Percentiles rank a stretch among this genome's conserved stretches.
Evolutionary conservation across 2,329 filamentous ascomycete genomes (phyloP).

Genomic region (Setomelanomma holmii): DNA sequence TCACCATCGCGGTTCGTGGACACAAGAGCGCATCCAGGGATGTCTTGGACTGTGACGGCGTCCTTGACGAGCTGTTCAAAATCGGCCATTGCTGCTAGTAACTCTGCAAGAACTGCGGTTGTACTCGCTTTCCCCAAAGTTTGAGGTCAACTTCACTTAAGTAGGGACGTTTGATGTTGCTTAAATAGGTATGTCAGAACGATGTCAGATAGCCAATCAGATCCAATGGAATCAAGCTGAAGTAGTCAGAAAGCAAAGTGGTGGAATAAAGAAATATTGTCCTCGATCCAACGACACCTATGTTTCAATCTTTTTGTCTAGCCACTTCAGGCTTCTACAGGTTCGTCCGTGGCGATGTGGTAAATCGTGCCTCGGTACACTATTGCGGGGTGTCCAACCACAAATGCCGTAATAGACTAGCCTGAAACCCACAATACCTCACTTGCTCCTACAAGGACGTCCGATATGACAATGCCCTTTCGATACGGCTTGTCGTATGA

Average conservation of each 20-base stretch:
- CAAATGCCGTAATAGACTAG: neutral
- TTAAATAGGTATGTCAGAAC: neutral
- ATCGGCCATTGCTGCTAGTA: slow-evolving; percentile 16
- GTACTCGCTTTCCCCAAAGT: neutral
- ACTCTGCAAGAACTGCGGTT: neutral
- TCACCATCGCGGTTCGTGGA: slow-evolving; percentile 37
- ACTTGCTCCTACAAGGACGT: neutral
- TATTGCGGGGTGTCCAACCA: neutral
- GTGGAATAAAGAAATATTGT: neutral
- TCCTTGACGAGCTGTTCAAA: slow-evolving; percentile 33
- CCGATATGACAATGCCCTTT: neutral
- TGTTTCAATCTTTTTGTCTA: neutral
- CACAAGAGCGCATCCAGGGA: slow-evolving; percentile 33
- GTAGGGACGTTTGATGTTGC: neutral
- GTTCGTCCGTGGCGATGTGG: neutral
- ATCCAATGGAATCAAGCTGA: neutral
- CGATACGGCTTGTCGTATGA: neutral
- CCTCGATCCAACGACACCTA: neutral
- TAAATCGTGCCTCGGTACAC: slow-evolving; percentile 2
- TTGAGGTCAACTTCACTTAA: neutral
- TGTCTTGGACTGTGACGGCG: slow-evolving; percentile 26
- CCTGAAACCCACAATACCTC: neutral
- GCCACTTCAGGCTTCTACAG: neutral
- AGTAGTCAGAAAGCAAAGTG: neutral
- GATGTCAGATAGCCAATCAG: neutral